These are phyloP conservation scores for Candida tropicalis DNA, from an alignment of 1,139 yeast genomes.

Conservation along the genomic window DNA sequence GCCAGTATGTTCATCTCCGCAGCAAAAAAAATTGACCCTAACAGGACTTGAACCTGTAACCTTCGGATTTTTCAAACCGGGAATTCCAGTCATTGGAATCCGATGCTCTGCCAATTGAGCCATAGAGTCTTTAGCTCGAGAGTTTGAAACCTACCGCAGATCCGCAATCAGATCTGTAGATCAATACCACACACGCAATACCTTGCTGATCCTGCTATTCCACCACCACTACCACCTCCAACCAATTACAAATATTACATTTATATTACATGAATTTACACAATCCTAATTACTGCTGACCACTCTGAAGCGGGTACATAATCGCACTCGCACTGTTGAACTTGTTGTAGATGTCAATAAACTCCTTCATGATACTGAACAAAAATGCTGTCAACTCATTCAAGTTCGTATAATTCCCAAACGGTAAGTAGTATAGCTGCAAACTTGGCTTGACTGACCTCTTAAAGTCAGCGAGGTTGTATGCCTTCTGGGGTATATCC, in stretches of 20 bases:
- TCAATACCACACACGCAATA: too few species aligned
- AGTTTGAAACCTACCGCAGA: background rate
- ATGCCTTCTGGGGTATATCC: slow-evolving; percentile 15
- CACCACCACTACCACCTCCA: too few species aligned
- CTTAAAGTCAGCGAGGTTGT: slow-evolving; percentile 11
- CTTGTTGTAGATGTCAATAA: slow-evolving; percentile 30
- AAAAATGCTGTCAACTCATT: slow-evolving; percentile 37
- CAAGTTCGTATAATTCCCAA: slow-evolving; percentile 39
- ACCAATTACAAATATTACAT: too few species aligned
- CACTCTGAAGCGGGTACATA: slow-evolving; percentile 25
- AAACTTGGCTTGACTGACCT: slow-evolving; percentile 20
- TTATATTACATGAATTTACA: background rate
- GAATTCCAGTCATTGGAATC: background rate
- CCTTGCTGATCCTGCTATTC: too few species aligned
- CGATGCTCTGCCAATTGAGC: slow-evolving; percentile 1
- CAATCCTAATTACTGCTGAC: slow-evolving; percentile 10
- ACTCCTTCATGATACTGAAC: slow-evolving; percentile 33
- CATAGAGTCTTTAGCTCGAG: background rate
- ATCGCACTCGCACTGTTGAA: slow-evolving; percentile 18
- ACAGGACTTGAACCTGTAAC: background rate
- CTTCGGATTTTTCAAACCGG: slow-evolving; percentile 1
- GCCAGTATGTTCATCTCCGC: too few species aligned
- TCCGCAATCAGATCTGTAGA: too few species aligned
- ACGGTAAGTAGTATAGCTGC: slow-evolving; percentile 37
- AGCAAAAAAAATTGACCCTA: too few species aligned